Evolutionary conservation across 768 basidiomycete genomes (phyloP).

Genomic region (Antrodiella citrinella): DNA sequence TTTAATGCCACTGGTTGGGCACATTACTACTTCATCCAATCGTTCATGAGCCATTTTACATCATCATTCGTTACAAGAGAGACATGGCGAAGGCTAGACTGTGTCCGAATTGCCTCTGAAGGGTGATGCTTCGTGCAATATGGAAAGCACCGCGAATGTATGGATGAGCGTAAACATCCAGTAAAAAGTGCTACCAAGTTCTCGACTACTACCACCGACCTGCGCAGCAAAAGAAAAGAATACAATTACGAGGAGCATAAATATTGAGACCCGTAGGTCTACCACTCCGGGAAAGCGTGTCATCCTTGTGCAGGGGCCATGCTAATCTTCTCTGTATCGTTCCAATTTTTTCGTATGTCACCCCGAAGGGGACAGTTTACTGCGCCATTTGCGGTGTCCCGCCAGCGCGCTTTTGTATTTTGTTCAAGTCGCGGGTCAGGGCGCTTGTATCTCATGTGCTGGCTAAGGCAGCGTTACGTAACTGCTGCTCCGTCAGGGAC

Average conservation of each 20-base stretch:
- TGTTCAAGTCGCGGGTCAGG: neutral
- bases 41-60: too few species aligned
- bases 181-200: too few species aligned
- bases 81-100: too few species aligned
- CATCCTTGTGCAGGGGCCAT: slow-evolving; percentile 99
- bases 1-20: too few species aligned
- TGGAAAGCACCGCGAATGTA: too few species aligned
- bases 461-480: neutral
- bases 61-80: too few species aligned
- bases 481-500: neutral
- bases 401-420: neutral
- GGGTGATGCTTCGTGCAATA: too few species aligned
- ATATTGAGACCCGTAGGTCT: slow-evolving; percentile 39
- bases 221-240: neutral
- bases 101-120: too few species aligned
- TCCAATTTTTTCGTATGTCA: slow-evolving; percentile 99
- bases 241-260: slow-evolving; percentile 23
- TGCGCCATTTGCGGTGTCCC: neutral
- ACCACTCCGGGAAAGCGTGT: slow-evolving; percentile 97
- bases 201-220: too few species aligned
- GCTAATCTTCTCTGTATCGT: slow-evolving; percentile 99
- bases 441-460: neutral
- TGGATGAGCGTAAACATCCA: too few species aligned
- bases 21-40: too few species aligned
- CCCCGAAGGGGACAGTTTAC: slow-evolving; percentile 69